Conservation (phyloP, 805 yeast genomes). For the Cyberlindnera amylophila region DNA sequence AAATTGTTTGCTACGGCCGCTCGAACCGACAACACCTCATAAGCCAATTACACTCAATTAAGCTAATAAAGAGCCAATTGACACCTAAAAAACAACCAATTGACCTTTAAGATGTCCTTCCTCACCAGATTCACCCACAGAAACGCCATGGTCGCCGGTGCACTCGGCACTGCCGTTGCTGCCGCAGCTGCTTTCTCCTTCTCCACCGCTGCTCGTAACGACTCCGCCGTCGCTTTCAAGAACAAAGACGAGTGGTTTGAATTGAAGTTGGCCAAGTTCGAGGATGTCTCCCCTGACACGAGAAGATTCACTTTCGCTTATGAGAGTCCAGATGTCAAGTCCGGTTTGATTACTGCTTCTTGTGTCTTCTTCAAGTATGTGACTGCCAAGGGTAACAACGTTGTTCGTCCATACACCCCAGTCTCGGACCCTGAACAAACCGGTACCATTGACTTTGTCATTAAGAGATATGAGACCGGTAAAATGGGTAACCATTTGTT, state of each 20-base stretch:
- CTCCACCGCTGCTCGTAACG: constrained; percentile 30
- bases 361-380: constrained; percentile 76
- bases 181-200: constrained; percentile 31
- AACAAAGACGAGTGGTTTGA: constrained; percentile 73
- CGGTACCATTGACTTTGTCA: constrained; percentile 75
- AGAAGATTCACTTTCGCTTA: constrained; percentile 69
- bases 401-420: constrained; percentile 81
- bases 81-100: background rate
- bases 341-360: constrained; percentile 80
- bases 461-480: constrained; percentile 84
- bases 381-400: constrained; percentile 80
- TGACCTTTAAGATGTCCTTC: constrained; percentile 22
- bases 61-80: no score
- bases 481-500: constrained; percentile 75
- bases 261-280: constrained; percentile 48
- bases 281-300: constrained; percentile 56
- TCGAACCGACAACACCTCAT: no score
- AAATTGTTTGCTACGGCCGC: no score
- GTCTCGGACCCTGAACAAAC: constrained; percentile 60
- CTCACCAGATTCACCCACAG: constrained; percentile 21
- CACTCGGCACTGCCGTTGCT: constrained; percentile 46
- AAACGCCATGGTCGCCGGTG: constrained; percentile 32
- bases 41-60: no score
- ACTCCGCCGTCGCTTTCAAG: constrained; percentile 45
- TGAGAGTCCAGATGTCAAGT: constrained; percentile 57